These are phyloP conservation scores for Aegilops tauschii DNA, from an alignment of 176 grass and related monocot genomes.

Conservation along the genomic window DNA sequence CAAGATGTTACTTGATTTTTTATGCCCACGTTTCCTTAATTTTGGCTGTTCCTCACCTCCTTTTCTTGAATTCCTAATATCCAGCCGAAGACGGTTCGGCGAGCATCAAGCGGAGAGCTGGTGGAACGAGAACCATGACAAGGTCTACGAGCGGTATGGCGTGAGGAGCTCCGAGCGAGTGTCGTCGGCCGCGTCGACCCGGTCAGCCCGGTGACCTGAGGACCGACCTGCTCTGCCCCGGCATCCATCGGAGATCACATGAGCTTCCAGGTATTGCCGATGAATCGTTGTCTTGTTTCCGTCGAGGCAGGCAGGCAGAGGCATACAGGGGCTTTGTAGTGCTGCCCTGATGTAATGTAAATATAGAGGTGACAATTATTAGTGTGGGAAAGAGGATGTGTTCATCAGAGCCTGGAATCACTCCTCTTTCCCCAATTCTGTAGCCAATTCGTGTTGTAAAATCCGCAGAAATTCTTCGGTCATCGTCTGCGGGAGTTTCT, in stretches of 20 bases:
- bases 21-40: not conserved
- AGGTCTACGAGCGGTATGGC: conserved; percentile 88
- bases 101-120: conserved; percentile 96
- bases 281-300: conserved; percentile 5
- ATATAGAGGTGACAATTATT: conserved; percentile 30
- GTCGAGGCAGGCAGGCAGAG: not conserved
- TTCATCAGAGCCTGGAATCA: not conserved
- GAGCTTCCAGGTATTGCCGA: not conserved
- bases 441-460: conserved; percentile 18
- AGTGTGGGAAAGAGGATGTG: not conserved
- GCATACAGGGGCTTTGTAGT: not conserved
- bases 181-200: conserved; percentile 68
- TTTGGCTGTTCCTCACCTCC: not conserved
- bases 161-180: conserved; percentile 75
- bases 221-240: not conserved
- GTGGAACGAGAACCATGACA: conserved; percentile 95
- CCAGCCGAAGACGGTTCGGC: conserved; percentile 74
- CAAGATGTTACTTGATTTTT: no score
- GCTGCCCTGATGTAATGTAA: conserved; percentile 26
- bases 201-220: conserved; percentile 54
- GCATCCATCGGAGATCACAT: no score
- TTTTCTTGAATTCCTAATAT: not conserved
- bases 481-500: not conserved
- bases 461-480: not conserved
- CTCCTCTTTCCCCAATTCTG: not conserved